Base-by-base conservation (phyloP, 257 asterid genomes). In the Linderniella brevidens region DNA sequence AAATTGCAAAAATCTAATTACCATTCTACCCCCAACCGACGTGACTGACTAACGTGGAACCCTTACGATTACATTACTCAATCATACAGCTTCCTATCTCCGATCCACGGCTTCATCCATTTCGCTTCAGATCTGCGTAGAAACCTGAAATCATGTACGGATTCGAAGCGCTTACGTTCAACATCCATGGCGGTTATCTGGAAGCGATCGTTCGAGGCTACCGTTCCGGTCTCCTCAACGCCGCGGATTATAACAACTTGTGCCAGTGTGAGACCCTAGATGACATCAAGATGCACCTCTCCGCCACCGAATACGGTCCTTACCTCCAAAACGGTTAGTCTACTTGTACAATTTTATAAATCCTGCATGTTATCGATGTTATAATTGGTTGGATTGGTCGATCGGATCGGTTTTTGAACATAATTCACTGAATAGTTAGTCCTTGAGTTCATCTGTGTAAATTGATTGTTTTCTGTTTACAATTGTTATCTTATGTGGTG, bases 221-320 rank as follows among this genome's bases (percentile, higher is more conserved):
- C 65, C 64, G 92, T 40, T 76, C 92, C 11, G 92, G 92, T 11
- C 77, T 82, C 59, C 85, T 79, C 58, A 82, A 79, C 36, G 84
- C 94, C 53, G 62, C 87, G 48, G 94, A 82, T 71, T 82, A 78
- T 69, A 82, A 78, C 64, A 78, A 82, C 45, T 75, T 82, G 29
- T 82, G 92, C 65, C 92, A 78, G 69, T 78, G 92, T 52, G 92
- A 82, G 64, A 82, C 72, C 58, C 71, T 82, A 9, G 92, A 82
- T 25, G 94, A 82, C 60, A 69, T 82, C 73, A 79, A 82, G 70
- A 82, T 76, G 94, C 94, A 82, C 68, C 94, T 82, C 37, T 73
- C 92, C 38, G 94, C 94, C 75, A 79, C 87, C 44, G 87, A 82
- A 66, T 82, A 82, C 57, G 94, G 87, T 38, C 68, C 87, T 39